phyloP scores from a whole-genome alignment of 176 grass and related monocot genomes.

The Echinochloa phyllopogon region DNA sequence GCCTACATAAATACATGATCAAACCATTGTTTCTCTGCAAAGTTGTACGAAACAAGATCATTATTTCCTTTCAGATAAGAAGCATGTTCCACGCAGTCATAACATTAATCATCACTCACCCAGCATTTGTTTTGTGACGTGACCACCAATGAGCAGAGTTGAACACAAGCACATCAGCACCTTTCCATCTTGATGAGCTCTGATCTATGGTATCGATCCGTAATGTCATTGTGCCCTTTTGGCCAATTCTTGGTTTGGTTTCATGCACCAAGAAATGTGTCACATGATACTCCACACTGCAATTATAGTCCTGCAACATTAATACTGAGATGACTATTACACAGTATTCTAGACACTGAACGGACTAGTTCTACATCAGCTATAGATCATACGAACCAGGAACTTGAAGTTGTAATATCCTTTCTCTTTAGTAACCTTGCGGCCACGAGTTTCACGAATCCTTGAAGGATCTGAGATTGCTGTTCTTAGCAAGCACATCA shows the following conservation, averaged over 20 bases:
- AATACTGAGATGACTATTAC: constrained; percentile 21
- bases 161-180: constrained; percentile 83
- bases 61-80: constrained; percentile 4
- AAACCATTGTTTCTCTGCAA: neutral
- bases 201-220: constrained; percentile 72
- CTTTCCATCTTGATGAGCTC: constrained; percentile 77
- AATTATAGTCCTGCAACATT: constrained; percentile 80
- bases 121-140: constrained; percentile 88
- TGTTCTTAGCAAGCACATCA: constrained; percentile 80
- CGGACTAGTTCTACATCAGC: constrained; percentile 5
- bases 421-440: constrained; percentile 74
- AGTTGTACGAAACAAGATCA: neutral
- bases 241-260: constrained; percentile 69
- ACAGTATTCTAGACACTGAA: constrained; percentile 17
- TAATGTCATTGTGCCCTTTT: constrained; percentile 58
- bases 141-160: constrained; percentile 99
- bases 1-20: neutral
- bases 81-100: neutral
- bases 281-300: constrained; percentile 85
- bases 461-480: constrained; percentile 66
- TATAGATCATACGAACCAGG: constrained; percentile 51
- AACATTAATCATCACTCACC: constrained; percentile 52
- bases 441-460: constrained; percentile 66
- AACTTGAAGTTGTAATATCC: constrained; percentile 88
- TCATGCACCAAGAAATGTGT: constrained; percentile 92